Percentiles rank a stretch among this genome's conserved stretches.
Conservation (phyloP, 75 land plant species). For the Cupressus sempervirens region DNA sequence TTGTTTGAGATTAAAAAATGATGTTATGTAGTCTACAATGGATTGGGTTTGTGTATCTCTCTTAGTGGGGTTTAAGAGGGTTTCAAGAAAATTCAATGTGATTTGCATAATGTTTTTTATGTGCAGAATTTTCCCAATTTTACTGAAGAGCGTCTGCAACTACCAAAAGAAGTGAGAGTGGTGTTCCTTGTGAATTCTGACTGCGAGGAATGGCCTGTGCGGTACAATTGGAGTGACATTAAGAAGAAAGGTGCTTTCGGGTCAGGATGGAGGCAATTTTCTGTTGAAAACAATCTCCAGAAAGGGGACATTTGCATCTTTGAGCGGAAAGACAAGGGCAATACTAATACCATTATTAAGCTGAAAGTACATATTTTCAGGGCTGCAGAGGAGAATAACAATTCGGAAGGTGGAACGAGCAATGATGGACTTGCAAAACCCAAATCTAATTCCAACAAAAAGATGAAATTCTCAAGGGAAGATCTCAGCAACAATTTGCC, state of each 20-base stretch:
- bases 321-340: neutral
- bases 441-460: neutral
- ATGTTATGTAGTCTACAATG: neutral
- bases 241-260: neutral
- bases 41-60: neutral
- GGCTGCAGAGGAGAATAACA: neutral
- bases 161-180: neutral
- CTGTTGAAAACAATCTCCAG: slow-evolving; percentile 18
- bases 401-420: neutral
- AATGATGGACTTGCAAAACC: neutral
- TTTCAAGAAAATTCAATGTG: neutral
- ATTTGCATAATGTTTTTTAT: neutral
- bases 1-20: neutral
- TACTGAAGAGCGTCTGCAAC: neutral
- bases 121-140: neutral
- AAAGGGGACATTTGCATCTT: slow-evolving; percentile 24
- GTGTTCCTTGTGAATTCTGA: neutral
- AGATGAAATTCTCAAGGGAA: neutral
- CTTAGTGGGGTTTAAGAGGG: neutral
- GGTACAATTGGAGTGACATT: neutral
- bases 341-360: neutral
- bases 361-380: slow-evolving; percentile 21
- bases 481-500: neutral
- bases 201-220: neutral
- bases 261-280: slow-evolving; percentile 18